A percentile compares a stretch with the other conserved stretches of the same genome.
Evolutionary conservation across 345 rosid genomes (phyloP).

Genomic region (Lumnitzera racemosa): DNA sequence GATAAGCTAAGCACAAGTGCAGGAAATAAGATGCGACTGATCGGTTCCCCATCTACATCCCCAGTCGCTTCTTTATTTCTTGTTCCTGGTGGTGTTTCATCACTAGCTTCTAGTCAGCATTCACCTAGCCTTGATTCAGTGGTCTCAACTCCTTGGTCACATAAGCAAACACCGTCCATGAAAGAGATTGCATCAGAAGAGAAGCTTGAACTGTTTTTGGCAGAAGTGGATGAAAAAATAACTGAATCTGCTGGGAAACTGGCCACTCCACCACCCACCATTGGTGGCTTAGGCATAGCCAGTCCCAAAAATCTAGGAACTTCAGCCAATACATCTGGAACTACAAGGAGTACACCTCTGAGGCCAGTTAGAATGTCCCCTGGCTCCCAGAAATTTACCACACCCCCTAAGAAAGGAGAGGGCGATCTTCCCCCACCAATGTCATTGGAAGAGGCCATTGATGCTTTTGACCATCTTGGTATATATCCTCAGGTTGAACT

Average conservation of each 20-base stretch:
- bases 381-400: conserved; percentile 81
- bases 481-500: conserved; percentile 87
- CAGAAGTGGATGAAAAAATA: conserved; percentile 69
- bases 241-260: conserved; percentile 68
- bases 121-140: conserved; percentile 58
- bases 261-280: conserved; percentile 72
- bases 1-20: conserved; percentile 43
- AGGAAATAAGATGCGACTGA: conserved; percentile 41
- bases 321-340: conserved; percentile 73
- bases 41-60: conserved; percentile 49
- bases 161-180: conserved; percentile 35
- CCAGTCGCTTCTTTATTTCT: conserved; percentile 61
- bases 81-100: conserved; percentile 46
- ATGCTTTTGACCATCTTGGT: conserved; percentile 67
- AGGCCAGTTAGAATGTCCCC: conserved; percentile 98
- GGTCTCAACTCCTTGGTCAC: conserved; percentile 76
- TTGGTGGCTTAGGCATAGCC: conserved; percentile 50
- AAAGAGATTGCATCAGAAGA: conserved; percentile 82
- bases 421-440: conserved; percentile 85
- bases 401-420: conserved; percentile 97
- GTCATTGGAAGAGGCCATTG: conserved; percentile 84
- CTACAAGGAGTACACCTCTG: conserved; percentile 78
- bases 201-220: conserved; percentile 80
- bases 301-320: conserved; percentile 64
- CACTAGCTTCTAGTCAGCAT: conserved; percentile 43